A percentile compares a stretch with the other conserved stretches of the same genome.
Evolutionary conservation across 192 early-diverging fungal genomes (phyloP).

Genomic region (Anaeromyces robustus): DNA sequence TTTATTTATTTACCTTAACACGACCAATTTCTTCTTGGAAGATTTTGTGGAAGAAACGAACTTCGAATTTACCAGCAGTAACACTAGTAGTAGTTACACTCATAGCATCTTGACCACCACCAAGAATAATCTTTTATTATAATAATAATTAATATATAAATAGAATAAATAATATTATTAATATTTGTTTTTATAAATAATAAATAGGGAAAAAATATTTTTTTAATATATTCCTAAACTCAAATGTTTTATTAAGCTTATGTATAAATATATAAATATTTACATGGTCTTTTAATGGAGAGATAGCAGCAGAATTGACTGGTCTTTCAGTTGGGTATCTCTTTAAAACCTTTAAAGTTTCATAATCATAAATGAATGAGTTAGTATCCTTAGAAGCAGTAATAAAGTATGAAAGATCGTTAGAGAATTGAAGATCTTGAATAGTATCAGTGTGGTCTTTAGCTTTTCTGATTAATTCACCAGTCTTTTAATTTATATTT

Average conservation of each 20-base stretch:
- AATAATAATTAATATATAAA: slow-evolving; percentile 7
- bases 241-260: no score
- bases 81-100: slow-evolving; percentile 79
- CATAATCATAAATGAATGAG: slow-evolving; percentile 73
- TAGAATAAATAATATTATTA: no score
- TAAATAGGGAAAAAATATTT: no score
- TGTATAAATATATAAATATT: not conserved
- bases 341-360: slow-evolving; percentile 70
- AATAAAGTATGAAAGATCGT: slow-evolving; percentile 84
- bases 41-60: slow-evolving; percentile 90
- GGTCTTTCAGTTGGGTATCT: slow-evolving; percentile 69
- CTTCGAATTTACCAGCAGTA: slow-evolving; percentile 93
- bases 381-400: slow-evolving; percentile 91
- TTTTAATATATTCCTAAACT: no score
- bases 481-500: slow-evolving; percentile 27
- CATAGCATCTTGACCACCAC: slow-evolving; percentile 99
- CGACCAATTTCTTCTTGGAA: slow-evolving; percentile 94
- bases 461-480: slow-evolving; percentile 40
- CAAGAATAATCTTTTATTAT: slow-evolving; percentile 70
- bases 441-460: slow-evolving; percentile 55
- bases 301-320: slow-evolving; percentile 83
- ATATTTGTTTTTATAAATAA: no score
- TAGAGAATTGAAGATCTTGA: slow-evolving; percentile 84
- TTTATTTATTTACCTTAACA: slow-evolving; percentile 40
- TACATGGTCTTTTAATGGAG: slow-evolving; percentile 50